Evolutionary conservation across 164 flowering plant species (phyloP).

Genomic region (Nymphaea thermarum): DNA sequence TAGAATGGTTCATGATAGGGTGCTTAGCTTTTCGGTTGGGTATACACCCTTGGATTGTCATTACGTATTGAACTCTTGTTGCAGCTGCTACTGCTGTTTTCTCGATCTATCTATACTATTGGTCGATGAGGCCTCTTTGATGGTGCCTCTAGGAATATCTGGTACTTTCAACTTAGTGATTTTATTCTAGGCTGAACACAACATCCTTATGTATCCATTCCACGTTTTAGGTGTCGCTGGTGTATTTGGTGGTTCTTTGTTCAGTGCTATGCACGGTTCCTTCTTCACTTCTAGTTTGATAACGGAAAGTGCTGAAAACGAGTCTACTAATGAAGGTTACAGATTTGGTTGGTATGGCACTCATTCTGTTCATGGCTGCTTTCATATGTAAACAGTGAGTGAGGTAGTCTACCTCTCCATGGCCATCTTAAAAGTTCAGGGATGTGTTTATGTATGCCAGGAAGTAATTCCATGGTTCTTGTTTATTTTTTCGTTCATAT

Average conservation of each 20-base stretch:
- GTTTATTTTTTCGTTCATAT: too few species aligned
- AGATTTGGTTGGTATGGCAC: too few species aligned
- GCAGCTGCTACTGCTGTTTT: neutral
- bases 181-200: constrained; percentile 4
- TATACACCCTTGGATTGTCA: neutral
- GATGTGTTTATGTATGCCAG: too few species aligned
- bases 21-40: neutral
- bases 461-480: too few species aligned
- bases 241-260: constrained; percentile 1
- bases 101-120: neutral
- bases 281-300: neutral
- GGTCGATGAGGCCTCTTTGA: neutral
- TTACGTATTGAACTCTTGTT: neutral
- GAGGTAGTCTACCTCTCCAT: too few species aligned
- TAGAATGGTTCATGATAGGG: neutral
- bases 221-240: constrained; percentile 5
- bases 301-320: neutral
- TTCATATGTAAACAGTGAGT: too few species aligned
- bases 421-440: too few species aligned
- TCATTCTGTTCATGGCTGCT: too few species aligned
- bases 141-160: neutral
- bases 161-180: neutral
- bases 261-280: neutral
- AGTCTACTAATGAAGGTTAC: neutral
- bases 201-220: constrained; percentile 5